Evolutionary conservation across 306 rosid species (phyloP).

Genomic region (Abrus pulchellus): DNA sequence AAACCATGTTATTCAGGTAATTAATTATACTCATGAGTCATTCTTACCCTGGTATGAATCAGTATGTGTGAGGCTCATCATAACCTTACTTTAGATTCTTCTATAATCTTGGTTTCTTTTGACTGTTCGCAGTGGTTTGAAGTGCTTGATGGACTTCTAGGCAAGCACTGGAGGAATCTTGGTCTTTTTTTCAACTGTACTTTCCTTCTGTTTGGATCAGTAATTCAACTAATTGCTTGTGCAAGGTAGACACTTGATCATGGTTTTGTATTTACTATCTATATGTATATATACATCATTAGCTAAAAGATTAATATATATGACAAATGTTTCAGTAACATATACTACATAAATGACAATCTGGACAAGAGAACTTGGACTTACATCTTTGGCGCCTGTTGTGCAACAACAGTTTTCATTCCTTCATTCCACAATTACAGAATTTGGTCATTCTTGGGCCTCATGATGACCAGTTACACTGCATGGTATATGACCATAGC

Average conservation of each 20-base stretch:
- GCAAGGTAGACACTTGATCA: constrained; percentile 69
- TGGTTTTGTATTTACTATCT: constrained; percentile 6
- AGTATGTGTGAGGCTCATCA: background rate
- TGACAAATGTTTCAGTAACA: constrained; percentile 66
- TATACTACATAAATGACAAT: constrained; percentile 96
- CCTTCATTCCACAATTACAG: constrained; percentile 98
- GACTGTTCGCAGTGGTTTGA: constrained; percentile 84
- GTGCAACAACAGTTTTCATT: constrained; percentile 95
- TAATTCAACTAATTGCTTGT: constrained; percentile 95
- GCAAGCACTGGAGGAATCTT: constrained; percentile 90
- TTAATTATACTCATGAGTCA: background rate
- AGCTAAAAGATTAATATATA: background rate
- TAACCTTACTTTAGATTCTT: constrained; percentile 20
- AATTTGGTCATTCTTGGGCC: constrained; percentile 96
- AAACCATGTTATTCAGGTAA: constrained; percentile 94
- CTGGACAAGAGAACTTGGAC: constrained; percentile 99
- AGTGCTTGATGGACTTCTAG: constrained; percentile 96
- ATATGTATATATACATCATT: background rate
- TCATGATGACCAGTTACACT: constrained; percentile 91
- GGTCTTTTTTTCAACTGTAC: constrained; percentile 98
- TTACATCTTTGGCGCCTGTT: constrained; percentile 95
- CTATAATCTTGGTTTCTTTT: constrained; percentile 21
- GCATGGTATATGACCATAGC: constrained; percentile 99
- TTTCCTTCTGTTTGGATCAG: constrained; percentile 98
- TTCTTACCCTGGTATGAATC: background rate